phyloP scores from a whole-genome alignment of 2,329 filamentous ascomycete species.

The Lachnellula arida region DNA sequence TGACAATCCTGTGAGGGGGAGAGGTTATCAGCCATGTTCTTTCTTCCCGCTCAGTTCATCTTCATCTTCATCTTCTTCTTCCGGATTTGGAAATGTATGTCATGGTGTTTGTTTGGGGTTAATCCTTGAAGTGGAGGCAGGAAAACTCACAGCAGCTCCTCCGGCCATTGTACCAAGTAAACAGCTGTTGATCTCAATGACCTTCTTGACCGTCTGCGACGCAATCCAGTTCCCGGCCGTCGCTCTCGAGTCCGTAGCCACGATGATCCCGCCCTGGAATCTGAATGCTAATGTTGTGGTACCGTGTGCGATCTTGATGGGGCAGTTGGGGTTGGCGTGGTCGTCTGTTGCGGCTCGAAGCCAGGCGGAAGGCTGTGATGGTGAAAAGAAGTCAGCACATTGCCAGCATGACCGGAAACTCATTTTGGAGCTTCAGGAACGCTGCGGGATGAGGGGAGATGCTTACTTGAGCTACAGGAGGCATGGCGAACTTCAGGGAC shows the following conservation, averaged over 20 bases:
- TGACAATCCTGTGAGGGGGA: constrained; percentile 69
- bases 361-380: constrained; percentile 75
- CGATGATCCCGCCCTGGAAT: constrained; percentile 97
- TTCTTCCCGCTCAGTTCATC: not conserved
- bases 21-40: constrained; percentile 4
- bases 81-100: not conserved
- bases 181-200: constrained; percentile 95
- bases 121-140: not conserved
- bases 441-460: constrained; percentile 4
- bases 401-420: not conserved
- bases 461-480: constrained; percentile 82
- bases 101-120: no score
- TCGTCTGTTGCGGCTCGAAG: constrained; percentile 97
- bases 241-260: constrained; percentile 94
- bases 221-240: constrained; percentile 99
- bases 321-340: constrained; percentile 91
- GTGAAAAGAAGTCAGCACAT: constrained; percentile 14
- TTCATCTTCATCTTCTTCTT: not conserved
- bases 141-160: constrained; percentile 71
- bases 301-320: constrained; percentile 99
- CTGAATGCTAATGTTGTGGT: constrained; percentile 97
- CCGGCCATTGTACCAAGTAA: constrained; percentile 97
- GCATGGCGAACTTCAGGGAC: constrained; percentile 91
- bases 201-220: constrained; percentile 99
- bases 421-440: constrained; percentile 8